phyloP scores from a whole-genome alignment of 2,329 filamentous ascomycete genomes.

The Anthostomella pinea region DNA sequence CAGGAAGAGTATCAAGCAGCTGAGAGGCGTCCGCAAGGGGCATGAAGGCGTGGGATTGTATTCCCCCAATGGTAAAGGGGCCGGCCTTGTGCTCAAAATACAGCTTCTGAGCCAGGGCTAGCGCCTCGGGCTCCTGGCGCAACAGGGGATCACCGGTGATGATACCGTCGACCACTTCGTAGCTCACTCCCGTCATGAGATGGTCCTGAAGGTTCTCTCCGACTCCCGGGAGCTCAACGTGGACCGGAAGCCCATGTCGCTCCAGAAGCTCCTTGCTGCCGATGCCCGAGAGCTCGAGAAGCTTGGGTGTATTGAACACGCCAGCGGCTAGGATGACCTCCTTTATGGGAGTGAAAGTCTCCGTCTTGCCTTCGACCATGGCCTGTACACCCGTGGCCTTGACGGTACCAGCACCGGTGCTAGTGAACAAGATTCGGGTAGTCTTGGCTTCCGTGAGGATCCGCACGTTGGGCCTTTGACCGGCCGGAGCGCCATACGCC shows the following conservation, averaged over 20 bases:
- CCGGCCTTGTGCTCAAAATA: conserved; percentile 20
- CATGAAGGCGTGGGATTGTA: conserved; percentile 26
- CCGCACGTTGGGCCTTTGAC: conserved; percentile 15
- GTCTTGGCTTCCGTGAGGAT: conserved; percentile 13
- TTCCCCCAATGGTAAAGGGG: conserved; percentile 18
- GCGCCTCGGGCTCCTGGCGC: conserved; percentile 16
- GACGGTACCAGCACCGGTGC: conserved; percentile 5
- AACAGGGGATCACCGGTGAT: conserved; percentile 12
- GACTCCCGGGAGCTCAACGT: conserved; percentile 12
- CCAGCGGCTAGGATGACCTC: conserved; percentile 20
- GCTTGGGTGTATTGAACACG: conserved; percentile 18
- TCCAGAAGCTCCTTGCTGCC: conserved; percentile 10
- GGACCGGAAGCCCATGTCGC: conserved; percentile 1
- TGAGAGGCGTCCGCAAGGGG: conserved; percentile 8
- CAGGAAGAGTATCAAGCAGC: conserved; percentile 11
- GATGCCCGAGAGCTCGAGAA: conserved; percentile 21
- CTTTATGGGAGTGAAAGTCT: conserved; percentile 6
- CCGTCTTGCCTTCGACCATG: conserved; percentile 11
- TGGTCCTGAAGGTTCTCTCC: conserved; percentile 19
- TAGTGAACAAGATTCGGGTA: conserved; percentile 10
- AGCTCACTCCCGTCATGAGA: conserved; percentile 14
- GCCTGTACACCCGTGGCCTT: conserved; percentile 13
- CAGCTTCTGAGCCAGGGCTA: conserved; percentile 14
- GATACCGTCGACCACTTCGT: conserved; percentile 12
- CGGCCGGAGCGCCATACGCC: conserved; percentile 14